Evolutionary conservation across 768 basidiomycete species (phyloP), one percentile per base, ranked within the genome.

Genomic region (Lactifluus rugatus): DNA sequence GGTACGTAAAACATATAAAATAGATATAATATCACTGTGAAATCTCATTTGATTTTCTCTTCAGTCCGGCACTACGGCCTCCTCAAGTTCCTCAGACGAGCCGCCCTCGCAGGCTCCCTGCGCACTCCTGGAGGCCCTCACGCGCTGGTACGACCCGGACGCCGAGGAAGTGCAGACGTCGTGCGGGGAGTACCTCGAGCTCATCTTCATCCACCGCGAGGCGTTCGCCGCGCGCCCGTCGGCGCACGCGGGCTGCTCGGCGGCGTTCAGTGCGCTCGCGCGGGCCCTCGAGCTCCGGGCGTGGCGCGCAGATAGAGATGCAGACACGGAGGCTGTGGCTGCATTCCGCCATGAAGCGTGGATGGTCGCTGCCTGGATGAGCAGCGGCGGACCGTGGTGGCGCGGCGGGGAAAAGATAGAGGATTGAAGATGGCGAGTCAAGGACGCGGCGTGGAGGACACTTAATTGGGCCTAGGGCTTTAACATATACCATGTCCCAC

Each of bases 171-270:
- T 75, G 58, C 70, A 70, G 64, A 87, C 84, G 55, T 85, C 84
- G 48, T 77, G 79, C 72, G 87, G 86, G 65, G 85, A 80, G 58
- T 90, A 88, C 66, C 79, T 90, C 70, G 87, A 90, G 66, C 76
- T 79, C 52, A 83, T 90, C 65, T 86, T 88, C 71, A 81, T 82
- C 0, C 87, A 90, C 72, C 85, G 87, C 67, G 81, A 84, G 67
- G 79, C 85, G 37, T 75, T 84, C 60, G 73, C 71, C 61, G 78
- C 83, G 10, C 83, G 74, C 66, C 87, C 87, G 19, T 72, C 74
- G 54, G 82, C 74, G 11, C 87, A 89, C 73, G 70, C 61, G 57
- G 78, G 80, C 32, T 89, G 87, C 73, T 81, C 83, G 50, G 72
- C 75, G 52, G 82, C 73, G 16, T 81, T 86, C 69, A 80, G 73